Percentiles rank a stretch among this genome's conserved stretches.
Conservation (phyloP, 768 basidiomycete genomes). For the Agrocybe pediades region DNA sequence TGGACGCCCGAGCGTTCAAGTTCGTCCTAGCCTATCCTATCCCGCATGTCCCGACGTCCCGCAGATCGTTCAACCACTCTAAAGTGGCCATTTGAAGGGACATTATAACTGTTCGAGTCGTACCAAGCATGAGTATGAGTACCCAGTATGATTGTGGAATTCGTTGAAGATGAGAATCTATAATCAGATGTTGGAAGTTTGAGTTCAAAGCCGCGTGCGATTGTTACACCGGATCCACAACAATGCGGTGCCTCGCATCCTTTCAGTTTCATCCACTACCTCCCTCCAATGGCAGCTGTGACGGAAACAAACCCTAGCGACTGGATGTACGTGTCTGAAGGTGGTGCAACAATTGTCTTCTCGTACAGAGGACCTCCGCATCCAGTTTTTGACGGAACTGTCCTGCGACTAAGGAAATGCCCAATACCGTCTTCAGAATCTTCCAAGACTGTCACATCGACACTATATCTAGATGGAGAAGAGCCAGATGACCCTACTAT, state of each 20-base stretch:
- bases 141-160: too few relatives aligned
- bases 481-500: conserved; percentile 40
- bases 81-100: too few relatives aligned
- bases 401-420: conserved; percentile 77
- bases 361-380: conserved; percentile 66
- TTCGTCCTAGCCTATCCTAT: too few relatives aligned
- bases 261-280: not conserved
- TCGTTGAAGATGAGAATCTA: too few relatives aligned
- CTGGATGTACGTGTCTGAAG: conserved; percentile 91
- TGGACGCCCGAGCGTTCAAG: too few relatives aligned
- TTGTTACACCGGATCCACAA: not conserved
- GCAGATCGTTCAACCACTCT: too few relatives aligned
- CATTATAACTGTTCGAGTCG: too few relatives aligned
- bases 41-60: too few relatives aligned
- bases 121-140: too few relatives aligned
- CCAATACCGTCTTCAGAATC: not conserved
- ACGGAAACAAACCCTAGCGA: conserved; percentile 42
- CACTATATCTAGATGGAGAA: conserved; percentile 6
- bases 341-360: conserved; percentile 90
- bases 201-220: too few relatives aligned
- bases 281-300: conserved; percentile 25
- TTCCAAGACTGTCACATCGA: not conserved
- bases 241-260: too few relatives aligned
- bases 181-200: too few relatives aligned
- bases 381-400: conserved; percentile 57